Evolutionary conservation across 306 rosid genomes (phyloP).

Genomic region (Potentilla sterilis): DNA sequence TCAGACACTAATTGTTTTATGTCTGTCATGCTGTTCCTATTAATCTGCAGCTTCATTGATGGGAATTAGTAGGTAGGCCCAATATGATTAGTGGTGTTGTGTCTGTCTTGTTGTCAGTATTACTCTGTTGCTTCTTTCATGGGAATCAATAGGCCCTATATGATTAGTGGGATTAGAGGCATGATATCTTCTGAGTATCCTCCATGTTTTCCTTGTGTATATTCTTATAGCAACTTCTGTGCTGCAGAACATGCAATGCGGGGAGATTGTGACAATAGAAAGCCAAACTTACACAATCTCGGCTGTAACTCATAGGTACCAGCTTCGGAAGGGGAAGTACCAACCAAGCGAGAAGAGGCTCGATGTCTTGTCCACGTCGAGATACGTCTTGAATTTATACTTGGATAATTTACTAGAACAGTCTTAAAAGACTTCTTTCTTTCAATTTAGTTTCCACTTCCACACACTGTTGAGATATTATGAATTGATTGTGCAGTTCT

Average conservation of each 20-base stretch:
- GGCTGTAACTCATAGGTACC: conserved; percentile 85
- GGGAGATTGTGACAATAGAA: conserved; percentile 69
- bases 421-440: conserved; percentile 48
- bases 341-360: conserved; percentile 92
- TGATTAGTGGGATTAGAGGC: conserved; percentile 28
- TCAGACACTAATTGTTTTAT: conserved; percentile 29
- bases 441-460: neutral
- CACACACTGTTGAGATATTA: conserved; percentile 23
- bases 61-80: conserved; percentile 37
- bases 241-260: conserved; percentile 64
- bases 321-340: conserved; percentile 89
- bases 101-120: conserved; percentile 39
- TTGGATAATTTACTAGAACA: conserved; percentile 72
- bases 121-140: conserved; percentile 28
- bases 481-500: conserved; percentile 19
- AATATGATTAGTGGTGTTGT: conserved; percentile 23
- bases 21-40: conserved; percentile 35
- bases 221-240: conserved; percentile 13
- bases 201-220: conserved; percentile 11
- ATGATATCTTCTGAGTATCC: conserved; percentile 25
- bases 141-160: conserved; percentile 34
- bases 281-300: conserved; percentile 85
- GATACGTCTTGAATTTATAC: conserved; percentile 80
- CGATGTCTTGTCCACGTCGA: conserved; percentile 88
- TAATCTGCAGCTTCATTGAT: conserved; percentile 32